Evolutionary conservation across 2,329 filamentous ascomycete genomes (phyloP), one percentile per base, ranked within the genome.

Genomic region (Fusarium virguliforme): DNA sequence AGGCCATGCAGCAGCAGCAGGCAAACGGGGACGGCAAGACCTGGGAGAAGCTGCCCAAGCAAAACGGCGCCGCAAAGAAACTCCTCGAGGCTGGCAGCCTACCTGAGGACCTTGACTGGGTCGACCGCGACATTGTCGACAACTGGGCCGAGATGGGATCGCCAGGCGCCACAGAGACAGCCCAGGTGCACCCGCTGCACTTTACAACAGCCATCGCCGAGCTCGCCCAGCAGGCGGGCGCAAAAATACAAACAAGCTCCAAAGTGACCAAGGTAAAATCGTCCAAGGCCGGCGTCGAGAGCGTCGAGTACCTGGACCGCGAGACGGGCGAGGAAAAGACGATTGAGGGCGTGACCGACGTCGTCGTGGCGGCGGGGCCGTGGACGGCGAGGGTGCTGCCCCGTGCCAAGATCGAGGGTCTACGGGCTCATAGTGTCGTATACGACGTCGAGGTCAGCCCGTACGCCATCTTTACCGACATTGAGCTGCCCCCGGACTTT

Each of bases 111-210:
- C 84, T 98, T 12, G 92, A 97, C 80, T 99, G 95, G 94, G 85
- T 98, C 43, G 89, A 92, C 58, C 82, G 87, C 2, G 88, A 91
- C 5, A 83, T 90, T 3, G 82, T 97, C 24, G 83, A 84, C 59
- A 85, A 85, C 22, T 98, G 97, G 81, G 89, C 93, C 35, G 90
- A 92, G 77, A 98, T 98, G 94, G 94, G 94, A 26, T 72, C 78
- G 2, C 83, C 84, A 3, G 91, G 89, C 3, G 89, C 90, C 1
- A 87, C 87, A 1, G 93, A 94, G 67, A 98, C 96, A 2, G 93
- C 96, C 0, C 96, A 99, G 81, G 95, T 98, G 3, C 95, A 99
- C 76, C 96, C 96, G 0, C 93, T 91, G 68, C 90, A 94, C 48
- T 98, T 99, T 78, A 98, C 96, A 0, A 95, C 89, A 0, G 86